Evolutionary conservation across 2,329 filamentous ascomycete genomes (phyloP), one percentile per base, ranked within the genome.

Genomic region (Alternaria panax): DNA sequence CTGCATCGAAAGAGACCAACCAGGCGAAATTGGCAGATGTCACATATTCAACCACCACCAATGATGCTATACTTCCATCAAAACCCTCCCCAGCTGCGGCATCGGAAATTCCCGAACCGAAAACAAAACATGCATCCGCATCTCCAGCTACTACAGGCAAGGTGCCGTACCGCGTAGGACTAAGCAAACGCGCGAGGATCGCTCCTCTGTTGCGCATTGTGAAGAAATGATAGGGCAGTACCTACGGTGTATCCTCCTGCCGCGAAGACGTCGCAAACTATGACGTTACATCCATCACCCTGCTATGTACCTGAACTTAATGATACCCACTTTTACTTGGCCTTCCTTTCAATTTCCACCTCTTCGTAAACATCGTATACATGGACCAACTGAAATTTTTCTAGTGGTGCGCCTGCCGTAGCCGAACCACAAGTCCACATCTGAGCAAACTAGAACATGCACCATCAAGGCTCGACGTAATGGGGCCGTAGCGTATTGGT

Each of bases 161-260:
- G 63, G 74, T 79, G 22, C 67, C 73, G 2, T 82, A 82, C 48
- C 74, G 83, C 24, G 82, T 85, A 41, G 83, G 83, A 2, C 70
- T 85, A 36, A 84, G 82, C 68, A 81, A 80, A 71, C 77, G 79
- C 41, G 79, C 78, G 22, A 78, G 80, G 54, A 83, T 85, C 52
- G 76, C 82, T 41, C 81, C 82, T 8, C 66, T 85, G 43, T 71
- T 84, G 52, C 82, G 81, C 60, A 73, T 74, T 3, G 73, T 84
- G 46, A 80, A 76, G 71, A 84, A 83, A 68, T 84, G 50, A 62
- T 30, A 5, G 12, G 11, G 22, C 27, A 27, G 2, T 5, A 2
- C 16, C 20, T 27, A 20, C 36, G n/a, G n/a, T n/a, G n/a, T n/a
- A n/a, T 27, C 20, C 1, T 42, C 34, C 36, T 40, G 16, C 9